Evolutionary conservation across 805 yeast genomes (phyloP).

Genomic region (Komagataella mondaviorum): DNA sequence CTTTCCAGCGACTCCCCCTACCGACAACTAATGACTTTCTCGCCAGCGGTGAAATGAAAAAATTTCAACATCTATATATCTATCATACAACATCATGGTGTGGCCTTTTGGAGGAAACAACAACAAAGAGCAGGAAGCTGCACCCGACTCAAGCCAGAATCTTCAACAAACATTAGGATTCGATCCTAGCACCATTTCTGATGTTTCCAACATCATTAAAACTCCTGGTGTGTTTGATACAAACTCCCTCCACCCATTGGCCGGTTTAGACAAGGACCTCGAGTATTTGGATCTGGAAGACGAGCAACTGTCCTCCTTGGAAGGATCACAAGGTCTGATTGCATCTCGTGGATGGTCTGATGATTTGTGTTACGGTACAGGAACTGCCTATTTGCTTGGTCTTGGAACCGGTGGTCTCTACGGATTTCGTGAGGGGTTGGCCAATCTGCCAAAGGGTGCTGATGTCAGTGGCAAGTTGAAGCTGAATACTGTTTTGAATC

Average conservation of each 20-base stretch:
- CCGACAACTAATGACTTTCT: not conserved
- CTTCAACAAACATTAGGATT: conserved; percentile 34
- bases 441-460: conserved; percentile 46
- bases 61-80: not conserved
- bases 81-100: conserved; percentile 18
- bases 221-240: conserved; percentile 56
- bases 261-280: conserved; percentile 80
- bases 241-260: conserved; percentile 74
- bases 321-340: conserved; percentile 80
- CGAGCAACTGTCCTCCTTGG: conserved; percentile 60
- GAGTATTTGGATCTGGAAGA: conserved; percentile 87
- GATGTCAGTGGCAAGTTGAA: conserved; percentile 69
- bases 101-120: conserved; percentile 34
- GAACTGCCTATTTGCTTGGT: conserved; percentile 80
- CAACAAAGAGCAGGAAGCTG: conserved; percentile 8
- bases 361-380: conserved; percentile 95
- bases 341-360: conserved; percentile 98
- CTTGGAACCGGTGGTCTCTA: conserved; percentile 82
- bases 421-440: conserved; percentile 81
- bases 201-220: conserved; percentile 48
- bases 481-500: conserved; percentile 81
- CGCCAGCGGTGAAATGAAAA: not conserved
- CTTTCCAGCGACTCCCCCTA: not conserved
- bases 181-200: conserved; percentile 51
- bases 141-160: conserved; percentile 1